A percentile compares a stretch with the other conserved stretches of the same genome.
These are phyloP conservation scores for Termitomyces sp. DNA, from an alignment of 768 basidiomycete species.

Conservation along the genomic window DNA sequence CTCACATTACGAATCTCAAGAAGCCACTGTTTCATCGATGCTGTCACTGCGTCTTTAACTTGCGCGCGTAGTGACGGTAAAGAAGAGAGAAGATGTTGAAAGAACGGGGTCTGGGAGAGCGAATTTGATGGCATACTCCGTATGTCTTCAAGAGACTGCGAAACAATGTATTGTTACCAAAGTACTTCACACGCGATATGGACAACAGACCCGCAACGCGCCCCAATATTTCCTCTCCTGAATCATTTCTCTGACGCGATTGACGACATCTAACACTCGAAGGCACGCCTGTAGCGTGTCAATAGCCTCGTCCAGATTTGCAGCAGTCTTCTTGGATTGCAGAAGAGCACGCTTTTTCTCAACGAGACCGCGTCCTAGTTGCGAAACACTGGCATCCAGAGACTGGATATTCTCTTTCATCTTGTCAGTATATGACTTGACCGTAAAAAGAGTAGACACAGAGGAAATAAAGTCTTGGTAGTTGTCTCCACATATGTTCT, in stretches of 20 bases:
- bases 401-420: constrained; percentile 89
- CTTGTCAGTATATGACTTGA: constrained; percentile 94
- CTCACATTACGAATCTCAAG: constrained; percentile 91
- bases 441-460: constrained; percentile 92
- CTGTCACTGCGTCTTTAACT: constrained; percentile 91
- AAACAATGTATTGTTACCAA: constrained; percentile 26
- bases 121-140: constrained; percentile 86
- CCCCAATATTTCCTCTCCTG: constrained; percentile 95
- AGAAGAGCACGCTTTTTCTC: constrained; percentile 92
- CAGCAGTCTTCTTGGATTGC: constrained; percentile 88
- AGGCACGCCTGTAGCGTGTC: constrained; percentile 93
- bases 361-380: constrained; percentile 82
- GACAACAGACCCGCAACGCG: constrained; percentile 79
- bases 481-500: constrained; percentile 92
- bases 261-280: constrained; percentile 87
- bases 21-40: constrained; percentile 95
- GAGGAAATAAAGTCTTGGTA: constrained; percentile 98
- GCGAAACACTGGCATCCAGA: constrained; percentile 83
- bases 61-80: constrained; percentile 85
- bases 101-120: constrained; percentile 89
- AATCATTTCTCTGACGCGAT: constrained; percentile 92
- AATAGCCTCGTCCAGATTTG: constrained; percentile 94
- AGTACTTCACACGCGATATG: constrained; percentile 27
- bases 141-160: constrained; percentile 92
- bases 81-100: constrained; percentile 86